Evolutionary conservation across 2,329 filamentous ascomycete species (phyloP).

Genomic region (Biscogniauxia sp.): DNA sequence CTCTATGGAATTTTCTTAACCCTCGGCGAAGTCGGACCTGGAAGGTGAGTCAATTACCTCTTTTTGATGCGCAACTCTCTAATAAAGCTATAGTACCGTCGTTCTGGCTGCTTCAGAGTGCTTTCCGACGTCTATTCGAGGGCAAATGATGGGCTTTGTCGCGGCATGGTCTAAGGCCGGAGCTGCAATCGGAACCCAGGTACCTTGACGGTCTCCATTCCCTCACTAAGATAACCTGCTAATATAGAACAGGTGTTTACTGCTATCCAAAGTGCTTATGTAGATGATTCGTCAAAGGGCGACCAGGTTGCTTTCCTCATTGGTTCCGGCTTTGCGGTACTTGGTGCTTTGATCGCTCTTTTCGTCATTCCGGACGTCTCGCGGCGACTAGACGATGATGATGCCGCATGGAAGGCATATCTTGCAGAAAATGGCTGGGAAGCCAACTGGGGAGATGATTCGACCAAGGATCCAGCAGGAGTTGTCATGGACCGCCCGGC

Average conservation of each 20-base stretch:
- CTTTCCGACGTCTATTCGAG: constrained; percentile 49
- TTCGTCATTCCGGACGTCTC: constrained; percentile 46
- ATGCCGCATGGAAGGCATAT: constrained; percentile 43
- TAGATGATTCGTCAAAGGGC: constrained; percentile 39
- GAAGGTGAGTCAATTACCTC: constrained; percentile 29
- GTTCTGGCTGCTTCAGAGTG: constrained; percentile 43
- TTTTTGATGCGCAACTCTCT: background rate
- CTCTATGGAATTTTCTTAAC: constrained; percentile 50
- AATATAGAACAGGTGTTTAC: constrained; percentile 39
- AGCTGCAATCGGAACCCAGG: constrained; percentile 47
- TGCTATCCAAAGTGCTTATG: constrained; percentile 45
- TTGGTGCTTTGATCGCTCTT: constrained; percentile 43
- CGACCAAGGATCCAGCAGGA: constrained; percentile 29
- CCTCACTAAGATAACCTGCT: too few species aligned
- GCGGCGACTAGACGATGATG: constrained; percentile 42
- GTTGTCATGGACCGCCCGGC: constrained; percentile 16
- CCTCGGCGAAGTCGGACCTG: constrained; percentile 50
- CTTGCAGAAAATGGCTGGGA: constrained; percentile 42
- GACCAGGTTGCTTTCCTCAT: constrained; percentile 51
- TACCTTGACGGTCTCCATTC: background rate
- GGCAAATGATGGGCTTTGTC: constrained; percentile 48
- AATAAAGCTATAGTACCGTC: constrained; percentile 31
- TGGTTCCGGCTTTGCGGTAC: constrained; percentile 45
- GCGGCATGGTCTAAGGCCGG: constrained; percentile 48
- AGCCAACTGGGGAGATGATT: constrained; percentile 33